phyloP scores from a whole-genome alignment of 208 protist species.

The Trypanosoma scelopori region DNA sequence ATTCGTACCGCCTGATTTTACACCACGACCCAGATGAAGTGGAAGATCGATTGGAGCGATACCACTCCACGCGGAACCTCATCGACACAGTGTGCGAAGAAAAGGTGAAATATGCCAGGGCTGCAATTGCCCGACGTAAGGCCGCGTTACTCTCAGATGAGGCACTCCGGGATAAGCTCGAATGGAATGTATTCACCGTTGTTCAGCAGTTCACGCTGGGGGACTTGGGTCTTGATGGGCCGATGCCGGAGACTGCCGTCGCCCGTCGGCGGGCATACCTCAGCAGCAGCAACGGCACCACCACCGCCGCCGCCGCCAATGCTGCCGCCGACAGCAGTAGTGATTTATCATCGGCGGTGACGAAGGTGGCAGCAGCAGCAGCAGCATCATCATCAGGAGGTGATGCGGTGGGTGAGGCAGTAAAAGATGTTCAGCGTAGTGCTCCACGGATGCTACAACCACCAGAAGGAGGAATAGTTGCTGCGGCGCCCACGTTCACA shows the following conservation, averaged over 20 bases:
- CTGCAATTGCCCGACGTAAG: conserved; percentile 71
- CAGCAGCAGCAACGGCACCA: background rate
- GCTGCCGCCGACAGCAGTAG: background rate
- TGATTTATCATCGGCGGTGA: background rate
- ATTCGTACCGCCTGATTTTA: conserved; percentile 77
- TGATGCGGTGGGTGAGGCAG: too few relatives aligned
- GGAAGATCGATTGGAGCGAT: conserved; percentile 71
- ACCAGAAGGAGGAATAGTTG: conserved; percentile 21
- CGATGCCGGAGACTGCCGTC: conserved; percentile 55
- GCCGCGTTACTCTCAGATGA: conserved; percentile 85
- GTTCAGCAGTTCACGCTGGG: conserved; percentile 60
- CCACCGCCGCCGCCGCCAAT: background rate
- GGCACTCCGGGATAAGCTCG: conserved; percentile 73
- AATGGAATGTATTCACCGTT: conserved; percentile 83
- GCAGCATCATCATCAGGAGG: background rate
- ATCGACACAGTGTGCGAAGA: conserved; percentile 61
- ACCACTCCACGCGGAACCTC: conserved; percentile 45
- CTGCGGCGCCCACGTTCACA: conserved; percentile 30
- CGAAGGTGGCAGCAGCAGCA: background rate
- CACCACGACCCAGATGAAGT: conserved; percentile 61
- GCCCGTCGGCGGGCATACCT: conserved; percentile 30
- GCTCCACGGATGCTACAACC: conserved; percentile 26
- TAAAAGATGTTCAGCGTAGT: background rate
- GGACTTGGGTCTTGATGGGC: conserved; percentile 77
- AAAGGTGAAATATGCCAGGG: conserved; percentile 77